phyloP scores from a whole-genome alignment of 768 basidiomycete species.

The Suillus weaverae region DNA sequence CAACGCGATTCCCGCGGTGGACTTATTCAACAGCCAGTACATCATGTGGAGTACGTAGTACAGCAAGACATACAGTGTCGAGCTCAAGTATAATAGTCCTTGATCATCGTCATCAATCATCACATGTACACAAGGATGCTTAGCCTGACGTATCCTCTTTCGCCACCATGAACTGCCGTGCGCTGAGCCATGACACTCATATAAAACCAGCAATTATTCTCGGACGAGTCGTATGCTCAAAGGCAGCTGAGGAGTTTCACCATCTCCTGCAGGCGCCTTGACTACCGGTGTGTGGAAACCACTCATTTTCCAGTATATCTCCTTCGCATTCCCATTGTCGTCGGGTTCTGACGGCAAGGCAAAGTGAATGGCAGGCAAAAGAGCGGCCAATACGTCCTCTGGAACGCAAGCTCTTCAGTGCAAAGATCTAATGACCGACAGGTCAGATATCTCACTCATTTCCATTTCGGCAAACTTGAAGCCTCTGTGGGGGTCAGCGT shows the following conservation, averaged over 20 bases:
- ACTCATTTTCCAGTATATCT: slow-evolving; percentile 27
- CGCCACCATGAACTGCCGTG: slow-evolving; percentile 28
- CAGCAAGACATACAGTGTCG: neutral
- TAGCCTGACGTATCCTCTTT: slow-evolving; percentile 10
- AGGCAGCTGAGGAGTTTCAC: slow-evolving; percentile 21
- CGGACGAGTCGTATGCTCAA: slow-evolving; percentile 8
- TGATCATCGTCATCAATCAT: neutral
- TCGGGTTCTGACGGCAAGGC: slow-evolving; percentile 20
- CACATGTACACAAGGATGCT: neutral
- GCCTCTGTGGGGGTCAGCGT: slow-evolving; percentile 17
- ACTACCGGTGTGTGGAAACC: slow-evolving; percentile 28
- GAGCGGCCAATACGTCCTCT: slow-evolving; percentile 30
- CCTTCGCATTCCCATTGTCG: slow-evolving; percentile 13
- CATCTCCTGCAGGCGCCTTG: slow-evolving; percentile 25
- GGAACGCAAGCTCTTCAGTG: neutral
- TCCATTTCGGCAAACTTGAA: slow-evolving; percentile 50
- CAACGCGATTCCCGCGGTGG: slow-evolving; percentile 13
- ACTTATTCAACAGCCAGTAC: neutral
- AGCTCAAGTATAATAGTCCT: neutral
- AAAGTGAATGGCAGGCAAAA: slow-evolving; percentile 25
- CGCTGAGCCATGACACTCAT: slow-evolving; percentile 24
- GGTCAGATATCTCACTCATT: slow-evolving; percentile 40
- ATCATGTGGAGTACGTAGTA: neutral
- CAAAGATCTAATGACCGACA: too few species aligned
- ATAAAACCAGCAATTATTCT: slow-evolving; percentile 20